Evolutionary conservation across 352 stramenopile genomes (phyloP), one percentile per base, ranked within the genome.

Genomic region (Globisporangium viniferum): DNA sequence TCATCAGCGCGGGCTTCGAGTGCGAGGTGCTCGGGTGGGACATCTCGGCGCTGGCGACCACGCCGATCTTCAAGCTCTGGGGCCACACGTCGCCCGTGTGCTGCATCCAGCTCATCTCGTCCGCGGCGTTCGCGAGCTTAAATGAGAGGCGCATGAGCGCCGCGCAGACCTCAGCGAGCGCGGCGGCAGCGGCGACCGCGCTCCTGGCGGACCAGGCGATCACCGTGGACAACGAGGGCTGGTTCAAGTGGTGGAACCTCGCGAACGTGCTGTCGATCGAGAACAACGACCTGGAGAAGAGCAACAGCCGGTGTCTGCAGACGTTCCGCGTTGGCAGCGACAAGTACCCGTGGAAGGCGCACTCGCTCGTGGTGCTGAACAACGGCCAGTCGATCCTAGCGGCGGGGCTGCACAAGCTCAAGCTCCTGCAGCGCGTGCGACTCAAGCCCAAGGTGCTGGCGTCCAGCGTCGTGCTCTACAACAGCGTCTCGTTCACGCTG

Each of bases 221-320:
- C 24, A 92, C 82, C 0, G 77, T 92, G 41, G 86, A 94, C 41
- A 84, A 94, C 59, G 86, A 91, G 27, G 86, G 86, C 35, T 94
- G 83, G 80, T 92, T 94, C 68, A 90, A 89, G 66, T 94, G 86
- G 86, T 94, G 86, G 84, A 92, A 83, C 18, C 72, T 94, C 20
- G 71, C 73, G 10, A 82, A 88, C 44, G 77, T 92, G 7, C 65
- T 89, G 3, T 87, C 84, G 0, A 78, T 82, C 18, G 86, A 94
- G 35, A 87, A 81, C 56, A 91, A 74, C 24, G 80, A 87, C 29
- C 64, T 78, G 1, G 79, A 86, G 55, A 69, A 87, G 24, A 88
- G 73, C 63, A 82, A 69, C n/a, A 83, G 73, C 58, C 79, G 80
- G 0, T 94, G 84, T 64, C 59, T 94, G 2, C 82, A 94, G 49